Evolutionary conservation across 2,329 filamentous ascomycete genomes (phyloP), one percentile per base, ranked within the genome.

Genomic region (Hymenoscyphus fraxineus): DNA sequence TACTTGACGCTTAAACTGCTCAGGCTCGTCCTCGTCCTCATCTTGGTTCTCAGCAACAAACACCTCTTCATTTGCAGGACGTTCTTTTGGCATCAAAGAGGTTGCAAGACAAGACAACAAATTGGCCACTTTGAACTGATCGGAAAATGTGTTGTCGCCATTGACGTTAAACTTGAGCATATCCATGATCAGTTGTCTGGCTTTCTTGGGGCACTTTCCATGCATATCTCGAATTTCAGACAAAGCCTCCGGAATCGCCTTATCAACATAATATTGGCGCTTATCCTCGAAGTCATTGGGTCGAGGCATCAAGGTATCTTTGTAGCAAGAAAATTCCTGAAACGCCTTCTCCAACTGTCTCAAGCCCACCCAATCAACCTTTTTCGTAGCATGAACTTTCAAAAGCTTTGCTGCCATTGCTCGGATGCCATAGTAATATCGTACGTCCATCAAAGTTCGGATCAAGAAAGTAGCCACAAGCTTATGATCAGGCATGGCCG

Each of bases 81-180:
- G 58, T 19, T 54, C 47, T 54, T 22, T 22, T 27, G 82, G 81
- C 59, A 88, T 81, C 32, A 88, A 78, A n/a, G 84, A 86, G 0
- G 81, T 82, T 1, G 86, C 82, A 32, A 89, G 76, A 0, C 83
- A 82, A 54, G 82, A 80, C 80, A 99, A 90, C 31, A 99, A 82
- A 27, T 84, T 90, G 7, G 92, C 88, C 62, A 99, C 86, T 74
- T 97, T 99, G 72, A 91, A 88, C 67, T 93, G 89, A 73, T 99
- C 96, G 5, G 93, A 97, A 73, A 87, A 96, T 59, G 88, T 78
- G 71, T 99, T 99, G 66, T 91, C 89, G 2, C 90, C 88, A 74
- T 99, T 99, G 77, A 99, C 93, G 74, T 99, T 99, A 79, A 93
- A 94, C 59, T 91, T 89, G 40, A 99, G 81, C 74, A 96, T 91